Percentiles rank a stretch among this genome's conserved stretches.
Conservation (phyloP, 2,329 filamentous ascomycete genomes). For the Leptographium radiaticola region DNA sequence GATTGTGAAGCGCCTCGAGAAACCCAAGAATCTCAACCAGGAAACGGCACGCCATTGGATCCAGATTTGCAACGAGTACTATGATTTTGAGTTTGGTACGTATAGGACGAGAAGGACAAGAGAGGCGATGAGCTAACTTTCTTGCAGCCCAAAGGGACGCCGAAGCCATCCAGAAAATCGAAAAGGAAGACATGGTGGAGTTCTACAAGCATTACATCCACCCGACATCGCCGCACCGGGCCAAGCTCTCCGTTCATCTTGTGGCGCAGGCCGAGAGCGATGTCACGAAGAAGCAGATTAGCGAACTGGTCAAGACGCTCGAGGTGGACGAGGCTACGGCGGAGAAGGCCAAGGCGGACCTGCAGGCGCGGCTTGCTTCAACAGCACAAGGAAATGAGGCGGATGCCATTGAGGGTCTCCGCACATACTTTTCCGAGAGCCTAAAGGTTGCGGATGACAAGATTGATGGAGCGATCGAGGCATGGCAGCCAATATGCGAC, state of each 20-base stretch:
- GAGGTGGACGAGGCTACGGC: slow-evolving; percentile 20
- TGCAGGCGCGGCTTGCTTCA: slow-evolving; percentile 20
- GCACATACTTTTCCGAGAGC: slow-evolving; percentile 34
- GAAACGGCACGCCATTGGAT: slow-evolving; percentile 75
- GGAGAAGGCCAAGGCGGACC: slow-evolving; percentile 17
- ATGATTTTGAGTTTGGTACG: slow-evolving; percentile 78
- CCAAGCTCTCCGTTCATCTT: slow-evolving; percentile 78
- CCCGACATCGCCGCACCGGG: slow-evolving; percentile 56
- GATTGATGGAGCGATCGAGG: slow-evolving; percentile 26
- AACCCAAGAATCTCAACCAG: slow-evolving; percentile 79
- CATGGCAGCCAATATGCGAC: slow-evolving; percentile 20
- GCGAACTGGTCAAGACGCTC: slow-evolving; percentile 24
- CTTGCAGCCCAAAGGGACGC: slow-evolving; percentile 60
- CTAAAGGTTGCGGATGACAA: slow-evolving; percentile 34
- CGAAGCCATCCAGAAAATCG: slow-evolving; percentile 56
- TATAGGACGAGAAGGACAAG: slow-evolving; percentile 7
- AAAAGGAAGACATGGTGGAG: slow-evolving; percentile 63
- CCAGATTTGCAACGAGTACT: slow-evolving; percentile 74
- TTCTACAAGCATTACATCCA: slow-evolving; percentile 70
- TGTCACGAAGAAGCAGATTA: slow-evolving; percentile 26
- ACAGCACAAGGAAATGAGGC: slow-evolving; percentile 25
- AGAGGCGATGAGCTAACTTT: neutral
- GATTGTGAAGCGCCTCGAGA: slow-evolving; percentile 76
- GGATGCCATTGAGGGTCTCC: slow-evolving; percentile 36
- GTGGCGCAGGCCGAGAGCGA: slow-evolving; percentile 54